Conservation (phyloP, 2,329 filamentous ascomycete species). For the Magnaporthiopsis rhizophila region DNA sequence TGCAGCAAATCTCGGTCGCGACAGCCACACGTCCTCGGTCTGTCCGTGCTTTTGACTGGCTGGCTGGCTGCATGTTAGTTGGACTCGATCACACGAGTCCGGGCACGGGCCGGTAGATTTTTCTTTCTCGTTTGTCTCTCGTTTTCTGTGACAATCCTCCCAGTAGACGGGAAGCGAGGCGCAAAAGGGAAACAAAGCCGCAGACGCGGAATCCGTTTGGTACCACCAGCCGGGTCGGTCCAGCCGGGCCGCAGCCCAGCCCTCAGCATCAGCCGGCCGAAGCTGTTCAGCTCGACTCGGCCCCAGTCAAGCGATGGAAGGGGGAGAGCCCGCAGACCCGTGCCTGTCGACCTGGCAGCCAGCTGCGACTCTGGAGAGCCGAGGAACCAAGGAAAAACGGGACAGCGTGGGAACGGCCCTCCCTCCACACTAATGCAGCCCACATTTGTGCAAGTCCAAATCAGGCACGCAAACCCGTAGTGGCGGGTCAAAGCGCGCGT, state of each 20-base stretch:
- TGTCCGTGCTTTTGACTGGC: background rate
- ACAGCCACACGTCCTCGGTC: background rate
- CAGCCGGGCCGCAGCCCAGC: background rate
- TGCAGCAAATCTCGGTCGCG: background rate
- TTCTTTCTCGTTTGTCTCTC: background rate
- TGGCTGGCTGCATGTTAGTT: background rate
- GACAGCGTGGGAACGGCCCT: background rate
- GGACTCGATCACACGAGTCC: background rate
- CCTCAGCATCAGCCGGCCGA: background rate
- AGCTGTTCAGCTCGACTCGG: background rate
- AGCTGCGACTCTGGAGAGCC: background rate
- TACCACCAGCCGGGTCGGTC: no score
- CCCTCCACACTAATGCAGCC: background rate
- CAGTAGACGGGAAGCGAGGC: background rate
- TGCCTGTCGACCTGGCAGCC: background rate
- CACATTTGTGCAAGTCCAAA: background rate
- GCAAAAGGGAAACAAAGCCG: background rate
- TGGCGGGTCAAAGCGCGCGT: background rate
- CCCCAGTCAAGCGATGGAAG: background rate
- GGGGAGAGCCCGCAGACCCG: background rate
- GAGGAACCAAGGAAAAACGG: background rate
- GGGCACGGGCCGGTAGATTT: background rate
- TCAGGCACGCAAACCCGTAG: background rate
- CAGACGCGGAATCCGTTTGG: background rate
- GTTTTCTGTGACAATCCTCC: background rate